Evolutionary conservation across 2,329 filamentous ascomycete species (phyloP).

Genomic region (Hymenoscyphus fructigenus): DNA sequence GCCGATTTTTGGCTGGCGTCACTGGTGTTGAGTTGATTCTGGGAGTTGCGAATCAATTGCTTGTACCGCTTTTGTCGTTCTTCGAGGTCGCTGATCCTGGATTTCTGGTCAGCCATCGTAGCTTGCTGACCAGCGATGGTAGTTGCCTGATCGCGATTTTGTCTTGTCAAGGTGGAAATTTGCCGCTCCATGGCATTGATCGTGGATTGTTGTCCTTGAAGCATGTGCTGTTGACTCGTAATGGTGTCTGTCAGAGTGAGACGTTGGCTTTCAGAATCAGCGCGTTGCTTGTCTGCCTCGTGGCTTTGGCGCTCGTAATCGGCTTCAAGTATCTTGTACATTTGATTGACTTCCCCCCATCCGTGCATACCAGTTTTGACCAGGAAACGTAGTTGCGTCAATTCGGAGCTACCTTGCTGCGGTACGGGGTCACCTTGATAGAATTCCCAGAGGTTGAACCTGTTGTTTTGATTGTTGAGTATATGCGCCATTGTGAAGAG

Average conservation of each 20-base stretch:
- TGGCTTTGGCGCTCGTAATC: not conserved
- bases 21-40: not conserved
- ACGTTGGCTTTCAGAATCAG: not conserved
- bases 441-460: not conserved
- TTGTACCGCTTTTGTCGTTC: not conserved
- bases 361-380: not conserved
- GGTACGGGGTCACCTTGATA: not conserved
- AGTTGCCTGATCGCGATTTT: not conserved
- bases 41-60: not conserved
- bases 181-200: not conserved
- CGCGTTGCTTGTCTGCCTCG: not conserved
- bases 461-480: conserved; percentile 1
- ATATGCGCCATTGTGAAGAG: not conserved
- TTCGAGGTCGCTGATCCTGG: not conserved
- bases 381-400: not conserved
- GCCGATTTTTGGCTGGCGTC: not conserved
- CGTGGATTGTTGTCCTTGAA: not conserved
- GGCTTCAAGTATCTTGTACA: not conserved
- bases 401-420: not conserved
- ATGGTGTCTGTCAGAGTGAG: not conserved
- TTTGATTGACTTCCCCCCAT: not conserved
- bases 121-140: not conserved
- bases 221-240: not conserved
- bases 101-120: not conserved
- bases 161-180: not conserved